A percentile compares a stretch with the other conserved stretches of the same genome.
These are phyloP conservation scores for Aureobasidium mangrovei DNA, from an alignment of 2,329 filamentous ascomycete genomes.

Conservation along the genomic window DNA sequence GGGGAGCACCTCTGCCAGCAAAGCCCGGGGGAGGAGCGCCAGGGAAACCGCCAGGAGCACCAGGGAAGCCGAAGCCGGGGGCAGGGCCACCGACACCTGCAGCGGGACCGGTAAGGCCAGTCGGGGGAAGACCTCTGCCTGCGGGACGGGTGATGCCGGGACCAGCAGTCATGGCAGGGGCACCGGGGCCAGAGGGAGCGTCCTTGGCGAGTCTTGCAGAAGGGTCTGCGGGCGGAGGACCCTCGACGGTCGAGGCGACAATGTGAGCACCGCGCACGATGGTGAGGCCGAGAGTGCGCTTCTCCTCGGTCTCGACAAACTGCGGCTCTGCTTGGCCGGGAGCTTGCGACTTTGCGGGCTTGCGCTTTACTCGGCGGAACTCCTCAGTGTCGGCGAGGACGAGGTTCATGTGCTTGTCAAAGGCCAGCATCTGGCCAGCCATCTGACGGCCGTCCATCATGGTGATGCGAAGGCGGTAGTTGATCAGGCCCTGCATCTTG, in stretches of 20 bases:
- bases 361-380: constrained; percentile 84
- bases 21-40: constrained; percentile 29
- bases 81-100: constrained; percentile 76
- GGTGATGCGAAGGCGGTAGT: constrained; percentile 97
- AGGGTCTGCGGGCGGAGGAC: constrained; percentile 88
- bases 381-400: constrained; percentile 98
- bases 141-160: constrained; percentile 87
- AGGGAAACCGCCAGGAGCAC: constrained; percentile 45
- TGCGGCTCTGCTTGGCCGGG: constrained; percentile 53
- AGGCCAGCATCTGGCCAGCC: constrained; percentile 96
- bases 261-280: constrained; percentile 94
- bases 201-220: constrained; percentile 66
- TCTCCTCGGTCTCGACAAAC: constrained; percentile 84
- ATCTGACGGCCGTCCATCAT: constrained; percentile 93
- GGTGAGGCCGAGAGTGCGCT: constrained; percentile 88
- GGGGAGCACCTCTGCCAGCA: constrained; percentile 30
- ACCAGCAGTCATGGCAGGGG: constrained; percentile 67
- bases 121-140: constrained; percentile 65
- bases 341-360: constrained; percentile 63
- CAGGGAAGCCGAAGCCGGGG: constrained; percentile 45
- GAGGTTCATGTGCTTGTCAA: constrained; percentile 99
- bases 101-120: constrained; percentile 81
- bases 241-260: constrained; percentile 89
- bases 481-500: constrained; percentile 95
- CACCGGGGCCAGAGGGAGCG: constrained; percentile 52